phyloP scores from a whole-genome alignment of 768 basidiomycete species.

The Boletus pseudo-olivaceus region DNA sequence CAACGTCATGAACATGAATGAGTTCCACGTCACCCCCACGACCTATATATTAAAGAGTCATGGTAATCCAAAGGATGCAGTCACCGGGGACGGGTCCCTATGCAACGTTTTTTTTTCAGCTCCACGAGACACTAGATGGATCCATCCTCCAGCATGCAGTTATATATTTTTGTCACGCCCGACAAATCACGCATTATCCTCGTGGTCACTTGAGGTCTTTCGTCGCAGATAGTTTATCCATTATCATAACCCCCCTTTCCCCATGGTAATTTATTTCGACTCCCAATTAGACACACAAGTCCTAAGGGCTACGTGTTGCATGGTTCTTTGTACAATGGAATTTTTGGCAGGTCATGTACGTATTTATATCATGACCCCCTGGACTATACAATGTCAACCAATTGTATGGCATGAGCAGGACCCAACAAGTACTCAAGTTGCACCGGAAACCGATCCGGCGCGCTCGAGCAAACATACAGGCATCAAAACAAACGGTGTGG shows the following conservation, averaged over 20 bases:
- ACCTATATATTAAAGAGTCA: constrained; percentile 10
- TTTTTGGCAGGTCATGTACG: not conserved
- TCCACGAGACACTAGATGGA: not conserved
- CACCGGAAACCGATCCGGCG: not conserved
- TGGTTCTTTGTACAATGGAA: not conserved
- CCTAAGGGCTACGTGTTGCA: not conserved
- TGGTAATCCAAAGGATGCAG: constrained; percentile 6
- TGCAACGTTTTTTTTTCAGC: not conserved
- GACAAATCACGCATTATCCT: not conserved
- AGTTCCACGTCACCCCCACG: constrained; percentile 2
- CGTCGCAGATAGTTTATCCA: constrained; percentile 23
- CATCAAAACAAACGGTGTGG: too few species aligned
- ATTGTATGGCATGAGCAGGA: not conserved
- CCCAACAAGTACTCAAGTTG: not conserved
- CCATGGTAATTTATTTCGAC: constrained; percentile 17
- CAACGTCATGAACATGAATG: constrained; percentile 8
- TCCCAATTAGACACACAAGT: constrained; percentile 3
- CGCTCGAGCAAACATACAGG: not conserved
- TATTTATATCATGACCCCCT: not conserved
- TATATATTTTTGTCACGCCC: not conserved
- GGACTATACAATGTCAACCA: not conserved
- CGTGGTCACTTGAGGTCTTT: not conserved
- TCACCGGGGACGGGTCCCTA: constrained; percentile 10
- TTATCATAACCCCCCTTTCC: constrained; percentile 10
- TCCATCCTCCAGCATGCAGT: not conserved